A percentile compares a stretch with the other conserved stretches of the same genome.
phyloP scores from a whole-genome alignment of 2,329 filamentous ascomycete genomes.

The Phoma herbarum region DNA sequence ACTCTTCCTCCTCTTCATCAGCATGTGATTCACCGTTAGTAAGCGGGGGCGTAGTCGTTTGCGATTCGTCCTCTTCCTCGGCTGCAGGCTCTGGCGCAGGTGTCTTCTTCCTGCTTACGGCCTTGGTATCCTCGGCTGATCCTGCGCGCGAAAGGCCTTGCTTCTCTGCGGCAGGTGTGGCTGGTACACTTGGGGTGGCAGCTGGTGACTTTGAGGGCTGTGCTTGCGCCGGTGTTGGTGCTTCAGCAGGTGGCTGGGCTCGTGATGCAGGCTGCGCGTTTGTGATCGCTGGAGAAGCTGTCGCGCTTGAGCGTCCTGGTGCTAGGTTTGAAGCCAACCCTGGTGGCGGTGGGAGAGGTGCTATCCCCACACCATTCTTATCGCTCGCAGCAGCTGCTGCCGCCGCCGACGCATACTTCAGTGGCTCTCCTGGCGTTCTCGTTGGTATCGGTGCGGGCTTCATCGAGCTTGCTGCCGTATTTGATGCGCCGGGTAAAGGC shows the following conservation, averaged over 20 bases:
- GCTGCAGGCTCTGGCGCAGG: conserved; percentile 39
- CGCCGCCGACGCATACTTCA: conserved; percentile 97
- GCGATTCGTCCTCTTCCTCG: conserved; percentile 45
- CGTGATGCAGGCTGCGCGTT: conserved; percentile 53
- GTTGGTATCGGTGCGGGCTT: conserved; percentile 90
- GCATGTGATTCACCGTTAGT: conserved; percentile 64
- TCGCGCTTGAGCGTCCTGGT: conserved; percentile 60
- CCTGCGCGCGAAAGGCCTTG: conserved; percentile 41
- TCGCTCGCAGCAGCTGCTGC: conserved; percentile 92
- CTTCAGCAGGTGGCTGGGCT: conserved; percentile 52
- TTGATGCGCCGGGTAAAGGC: conserved; percentile 69
- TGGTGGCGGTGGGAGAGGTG: conserved; percentile 90
- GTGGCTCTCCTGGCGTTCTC: conserved; percentile 83
- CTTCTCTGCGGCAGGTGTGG: conserved; percentile 59
- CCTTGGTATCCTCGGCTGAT: conserved; percentile 43
- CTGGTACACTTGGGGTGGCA: conserved; percentile 54
- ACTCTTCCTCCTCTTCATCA: conserved; percentile 72
- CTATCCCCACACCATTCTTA: conserved; percentile 87
- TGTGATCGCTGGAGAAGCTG: conserved; percentile 60
- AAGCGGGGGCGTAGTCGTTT: conserved; percentile 50
- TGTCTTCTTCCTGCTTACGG: conserved; percentile 41
- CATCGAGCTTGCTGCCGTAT: conserved; percentile 72
- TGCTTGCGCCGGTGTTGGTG: conserved; percentile 32
- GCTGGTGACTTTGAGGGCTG: conserved; percentile 59
- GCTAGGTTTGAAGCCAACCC: conserved; percentile 54